These are phyloP conservation scores for Pleurotus giganteus DNA, from an alignment of 768 basidiomycete species.

Conservation along the genomic window DNA sequence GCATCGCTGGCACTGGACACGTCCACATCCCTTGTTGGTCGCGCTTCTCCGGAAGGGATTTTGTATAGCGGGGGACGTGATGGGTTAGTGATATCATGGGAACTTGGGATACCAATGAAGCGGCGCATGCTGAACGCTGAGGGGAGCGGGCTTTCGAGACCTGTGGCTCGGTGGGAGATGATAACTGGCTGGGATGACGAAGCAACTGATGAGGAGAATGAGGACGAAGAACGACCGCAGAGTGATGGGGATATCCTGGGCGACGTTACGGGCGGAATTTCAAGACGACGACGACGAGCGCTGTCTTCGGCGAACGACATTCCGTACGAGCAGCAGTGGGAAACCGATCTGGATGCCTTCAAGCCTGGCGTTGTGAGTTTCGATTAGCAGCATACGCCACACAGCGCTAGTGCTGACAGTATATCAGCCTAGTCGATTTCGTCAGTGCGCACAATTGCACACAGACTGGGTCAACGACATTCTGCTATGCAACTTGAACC, in stretches of 20 bases:
- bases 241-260: constrained; percentile 78
- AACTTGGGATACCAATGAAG: constrained; percentile 68
- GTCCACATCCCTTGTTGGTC: constrained; percentile 72
- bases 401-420: constrained; percentile 11
- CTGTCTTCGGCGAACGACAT: constrained; percentile 38
- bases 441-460: constrained; percentile 87
- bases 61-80: constrained; percentile 89
- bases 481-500: constrained; percentile 86
- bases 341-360: constrained; percentile 60
- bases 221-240: constrained; percentile 51
- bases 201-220: constrained; percentile 58
- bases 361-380: constrained; percentile 47
- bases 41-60: constrained; percentile 75
- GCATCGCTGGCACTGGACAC: constrained; percentile 86
- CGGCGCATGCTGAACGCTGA: constrained; percentile 31
- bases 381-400: neutral
- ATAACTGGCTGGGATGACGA: constrained; percentile 86
- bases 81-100: constrained; percentile 87
- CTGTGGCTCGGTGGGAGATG: constrained; percentile 63
- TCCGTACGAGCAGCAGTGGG: constrained; percentile 77
- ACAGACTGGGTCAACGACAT: constrained; percentile 98
- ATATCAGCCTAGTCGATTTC: constrained; percentile 59
- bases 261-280: constrained; percentile 45
- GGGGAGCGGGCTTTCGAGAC: constrained; percentile 20
- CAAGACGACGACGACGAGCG: constrained; percentile 18